These are phyloP conservation scores for Tuber melanosporum DNA, from an alignment of 495 filamentous ascomycete genomes.

Conservation along the genomic window DNA sequence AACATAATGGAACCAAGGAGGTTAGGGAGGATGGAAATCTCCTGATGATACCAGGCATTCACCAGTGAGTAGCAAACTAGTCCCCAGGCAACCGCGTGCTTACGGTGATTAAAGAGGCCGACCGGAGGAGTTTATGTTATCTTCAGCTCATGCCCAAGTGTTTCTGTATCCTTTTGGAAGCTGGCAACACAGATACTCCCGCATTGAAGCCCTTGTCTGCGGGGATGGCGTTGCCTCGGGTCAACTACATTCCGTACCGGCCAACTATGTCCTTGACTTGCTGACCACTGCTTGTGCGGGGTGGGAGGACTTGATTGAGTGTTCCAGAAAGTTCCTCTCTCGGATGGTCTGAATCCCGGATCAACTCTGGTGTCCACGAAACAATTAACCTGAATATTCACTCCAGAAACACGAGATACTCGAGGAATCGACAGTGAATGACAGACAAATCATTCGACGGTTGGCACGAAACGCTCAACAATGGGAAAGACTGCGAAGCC, in stretches of 20 bases:
- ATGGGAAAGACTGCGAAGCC: background rate
- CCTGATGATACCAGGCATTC: background rate
- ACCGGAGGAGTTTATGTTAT: constrained; percentile 2
- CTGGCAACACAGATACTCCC: background rate
- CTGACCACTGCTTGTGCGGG: background rate
- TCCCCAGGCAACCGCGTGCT: background rate
- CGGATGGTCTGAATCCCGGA: background rate
- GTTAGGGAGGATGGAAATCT: background rate
- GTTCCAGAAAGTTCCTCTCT: constrained; percentile 2
- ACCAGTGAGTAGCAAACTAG: background rate
- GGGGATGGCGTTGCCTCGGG: background rate
- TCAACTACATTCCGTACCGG: background rate
- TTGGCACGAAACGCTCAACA: background rate
- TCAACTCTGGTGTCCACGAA: background rate
- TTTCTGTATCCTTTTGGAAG: background rate
- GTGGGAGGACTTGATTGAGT: constrained; percentile 3
- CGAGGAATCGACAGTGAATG: constrained; percentile 1
- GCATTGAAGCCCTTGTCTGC: background rate
- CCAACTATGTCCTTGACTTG: background rate
- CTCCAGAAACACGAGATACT: constrained; percentile 3
- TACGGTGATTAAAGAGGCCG: background rate
- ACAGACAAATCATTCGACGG: background rate
- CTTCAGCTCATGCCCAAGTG: background rate
- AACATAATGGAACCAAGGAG: background rate
- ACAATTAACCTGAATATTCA: background rate